Percentiles rank a stretch among this genome's conserved stretches.
phyloP scores from a whole-genome alignment of 352 stramenopile genomes.

The Phytophthora citricola region DNA sequence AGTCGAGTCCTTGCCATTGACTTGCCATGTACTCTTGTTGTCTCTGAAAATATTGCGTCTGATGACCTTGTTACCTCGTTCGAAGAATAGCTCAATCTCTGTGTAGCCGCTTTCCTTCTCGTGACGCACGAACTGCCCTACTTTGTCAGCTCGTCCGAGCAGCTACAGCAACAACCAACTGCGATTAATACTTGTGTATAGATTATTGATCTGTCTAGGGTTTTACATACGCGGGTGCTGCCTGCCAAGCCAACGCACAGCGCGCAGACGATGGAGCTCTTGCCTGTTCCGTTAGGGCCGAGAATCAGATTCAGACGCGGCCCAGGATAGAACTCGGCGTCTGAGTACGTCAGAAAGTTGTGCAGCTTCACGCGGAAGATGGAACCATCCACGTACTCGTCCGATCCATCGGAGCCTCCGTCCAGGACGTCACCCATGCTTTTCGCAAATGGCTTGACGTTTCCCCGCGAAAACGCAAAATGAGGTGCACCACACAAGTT shows the following conservation, averaged over 20 bases:
- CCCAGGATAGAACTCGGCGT: conserved; percentile 91
- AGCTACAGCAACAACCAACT: conserved; percentile 39
- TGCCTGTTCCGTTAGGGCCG: conserved; percentile 97
- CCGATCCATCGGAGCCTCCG: conserved; percentile 38
- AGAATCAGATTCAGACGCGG: conserved; percentile 98
- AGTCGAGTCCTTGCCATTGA: conserved; percentile 74
- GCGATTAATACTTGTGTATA: too few relatives aligned
- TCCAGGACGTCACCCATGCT: conserved; percentile 34
- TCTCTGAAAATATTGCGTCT: conserved; percentile 92
- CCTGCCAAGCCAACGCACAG: conserved; percentile 97
- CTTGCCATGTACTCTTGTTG: conserved; percentile 85
- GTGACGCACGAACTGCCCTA: conserved; percentile 91
- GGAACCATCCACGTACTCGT: conserved; percentile 86
- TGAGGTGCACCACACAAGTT: conserved; percentile 8
- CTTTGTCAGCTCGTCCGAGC: conserved; percentile 95
- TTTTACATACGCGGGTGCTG: conserved; percentile 82
- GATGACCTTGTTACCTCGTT: conserved; percentile 82
- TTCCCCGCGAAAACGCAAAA: conserved; percentile 58
- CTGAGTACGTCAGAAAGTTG: conserved; percentile 95
- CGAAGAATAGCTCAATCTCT: conserved; percentile 95
- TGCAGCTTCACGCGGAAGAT: conserved; percentile 93
- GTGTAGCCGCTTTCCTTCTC: conserved; percentile 88
- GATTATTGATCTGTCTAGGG: too few relatives aligned
- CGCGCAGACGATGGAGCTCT: conserved; percentile 96
- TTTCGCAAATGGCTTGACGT: conserved; percentile 12